Evolutionary conservation across 768 basidiomycete species (phyloP).

Genomic region (Podaxis carcinomalis): DNA sequence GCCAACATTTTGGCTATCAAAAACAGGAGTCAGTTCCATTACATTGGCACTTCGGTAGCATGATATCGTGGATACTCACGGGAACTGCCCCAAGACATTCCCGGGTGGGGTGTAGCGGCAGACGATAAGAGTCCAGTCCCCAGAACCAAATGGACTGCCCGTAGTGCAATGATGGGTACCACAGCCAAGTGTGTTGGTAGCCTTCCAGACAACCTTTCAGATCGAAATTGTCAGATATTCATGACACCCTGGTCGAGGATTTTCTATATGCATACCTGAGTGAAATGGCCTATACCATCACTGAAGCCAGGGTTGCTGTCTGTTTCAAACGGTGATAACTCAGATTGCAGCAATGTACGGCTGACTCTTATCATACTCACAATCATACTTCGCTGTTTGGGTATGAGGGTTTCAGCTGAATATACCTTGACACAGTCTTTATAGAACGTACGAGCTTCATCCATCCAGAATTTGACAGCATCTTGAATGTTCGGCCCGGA

Average conservation of each 20-base stretch:
- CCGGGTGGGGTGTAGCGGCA: conserved; percentile 26
- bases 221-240: background rate
- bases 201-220: conserved; percentile 50
- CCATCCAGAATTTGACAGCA: conserved; percentile 23
- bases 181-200: conserved; percentile 44
- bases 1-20: conserved; percentile 14
- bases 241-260: background rate
- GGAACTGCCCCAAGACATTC: conserved; percentile 21
- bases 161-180: conserved; percentile 34
- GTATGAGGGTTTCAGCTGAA: background rate
- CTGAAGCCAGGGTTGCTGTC: conserved; percentile 25
- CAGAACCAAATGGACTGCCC: conserved; percentile 19
- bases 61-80: conserved; percentile 12
- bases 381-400: conserved; percentile 20
- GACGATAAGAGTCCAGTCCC: conserved; percentile 21
- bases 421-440: background rate
- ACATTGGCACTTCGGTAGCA: too few relatives aligned
- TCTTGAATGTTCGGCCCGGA: conserved; percentile 13
- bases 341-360: background rate
- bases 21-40: background rate
- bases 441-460: conserved; percentile 22
- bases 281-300: conserved; percentile 25
- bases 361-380: conserved; percentile 2
- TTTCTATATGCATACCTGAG: conserved; percentile 17
- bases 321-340: background rate